Evolutionary conservation across 768 basidiomycete species (phyloP), one percentile per base, ranked within the genome.

Genomic region (Tricholoma hemisulphureum): DNA sequence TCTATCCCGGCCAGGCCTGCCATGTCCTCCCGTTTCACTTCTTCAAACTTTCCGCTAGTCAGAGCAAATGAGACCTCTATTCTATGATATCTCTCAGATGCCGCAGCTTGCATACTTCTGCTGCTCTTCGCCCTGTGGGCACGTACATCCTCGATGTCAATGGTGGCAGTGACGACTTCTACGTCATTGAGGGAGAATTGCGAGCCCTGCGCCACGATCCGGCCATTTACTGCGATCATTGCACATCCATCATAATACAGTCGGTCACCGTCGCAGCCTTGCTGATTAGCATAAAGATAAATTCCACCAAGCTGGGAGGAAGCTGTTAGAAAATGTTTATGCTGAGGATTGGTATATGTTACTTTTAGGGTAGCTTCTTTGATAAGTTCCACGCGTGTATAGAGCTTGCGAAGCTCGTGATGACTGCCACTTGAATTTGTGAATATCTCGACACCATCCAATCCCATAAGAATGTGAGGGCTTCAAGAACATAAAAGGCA

Each of bases 351-450:
- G 29, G n/a, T n/a, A n/a, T 37, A 45, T 31, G 60, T 56, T 62
- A 91, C 96, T 84, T 98, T 99, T 58, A 88, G 76, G 1, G 96
- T 99, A 1, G 97, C 97, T 68, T 98, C 97, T 67, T 92, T 95
- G 75, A 99, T 98, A 10, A 99, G 79, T 59, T 99, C 95, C 1
- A 98, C 84, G 6, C 97, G 86, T 7, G 84, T 86, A 67, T 93
- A 85, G 23, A 99, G 81, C 72, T 99, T 99, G n/a, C 97, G 87
- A 23, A 99, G 85, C 69, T 98, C 97, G 67, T 99, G 97, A 69
- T 99, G 97, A 71, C 93, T 96, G 4, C 95, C 97, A 61, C 93
- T 95, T 1, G 97, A 98, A 74, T 99, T 99, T 8, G 96, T 98
- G 69, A 98, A 98, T 51, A 99, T 97, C 73, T 99, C 97, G 7